Conservation (phyloP, 768 basidiomycete genomes). For the Hygrocybe punicea region DNA sequence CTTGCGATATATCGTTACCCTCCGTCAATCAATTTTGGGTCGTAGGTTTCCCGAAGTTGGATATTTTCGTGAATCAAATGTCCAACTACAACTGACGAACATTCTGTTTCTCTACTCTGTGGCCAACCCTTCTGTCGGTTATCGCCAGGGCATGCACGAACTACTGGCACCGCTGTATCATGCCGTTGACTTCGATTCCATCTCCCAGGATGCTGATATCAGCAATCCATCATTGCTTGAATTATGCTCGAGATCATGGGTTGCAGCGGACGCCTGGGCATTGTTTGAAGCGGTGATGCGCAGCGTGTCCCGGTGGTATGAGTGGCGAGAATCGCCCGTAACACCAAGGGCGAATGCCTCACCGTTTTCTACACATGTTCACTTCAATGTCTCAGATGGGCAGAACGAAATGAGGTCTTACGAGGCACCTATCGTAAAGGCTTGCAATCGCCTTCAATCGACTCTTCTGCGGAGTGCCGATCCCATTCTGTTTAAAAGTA, state of each 20-base stretch:
- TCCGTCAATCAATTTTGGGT: constrained; percentile 8
- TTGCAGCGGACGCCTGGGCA: constrained; percentile 84
- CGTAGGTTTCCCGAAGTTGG: constrained; percentile 92
- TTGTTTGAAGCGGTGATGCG: constrained; percentile 82
- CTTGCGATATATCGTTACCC: constrained; percentile 1
- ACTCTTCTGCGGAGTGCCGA: constrained; percentile 72
- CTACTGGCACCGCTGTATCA: constrained; percentile 84
- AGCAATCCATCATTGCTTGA: constrained; percentile 44
- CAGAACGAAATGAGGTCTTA: constrained; percentile 58
- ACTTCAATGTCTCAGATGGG: constrained; percentile 45
- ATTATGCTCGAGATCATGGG: constrained; percentile 62
- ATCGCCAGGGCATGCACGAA: constrained; percentile 98
- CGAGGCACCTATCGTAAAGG: constrained; percentile 78
- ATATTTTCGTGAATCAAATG: constrained; percentile 76
- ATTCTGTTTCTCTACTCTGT: constrained; percentile 83
- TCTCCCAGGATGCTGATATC: constrained; percentile 37
- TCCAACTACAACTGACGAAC: constrained; percentile 79
- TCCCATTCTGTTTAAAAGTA: constrained; percentile 67
- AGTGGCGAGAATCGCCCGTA: constrained; percentile 54
- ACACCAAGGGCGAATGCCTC: constrained; percentile 19
- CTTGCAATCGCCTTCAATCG: constrained; percentile 78
- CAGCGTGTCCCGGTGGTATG: constrained; percentile 72
- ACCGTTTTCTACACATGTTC: constrained; percentile 43
- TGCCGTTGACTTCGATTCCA: constrained; percentile 78
- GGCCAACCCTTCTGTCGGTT: constrained; percentile 79